phyloP scores from a whole-genome alignment of 208 protist species.

The Acanthamoeba polyphaga region DNA sequence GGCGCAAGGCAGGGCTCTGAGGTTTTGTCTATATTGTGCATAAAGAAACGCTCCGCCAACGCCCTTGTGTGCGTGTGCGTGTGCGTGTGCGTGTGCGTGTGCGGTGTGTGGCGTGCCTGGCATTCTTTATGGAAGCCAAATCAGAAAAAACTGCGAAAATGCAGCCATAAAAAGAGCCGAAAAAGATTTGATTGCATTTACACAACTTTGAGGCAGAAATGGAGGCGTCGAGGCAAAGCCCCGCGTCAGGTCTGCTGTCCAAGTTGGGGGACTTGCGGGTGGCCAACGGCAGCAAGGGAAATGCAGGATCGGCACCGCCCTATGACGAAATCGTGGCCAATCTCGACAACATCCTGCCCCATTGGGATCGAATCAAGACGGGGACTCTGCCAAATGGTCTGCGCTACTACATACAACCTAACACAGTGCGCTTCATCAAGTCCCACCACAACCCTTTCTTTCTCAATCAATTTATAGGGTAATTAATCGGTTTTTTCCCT shows the following conservation, averaged over 20 bases:
- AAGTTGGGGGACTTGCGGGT: conserved; percentile 23
- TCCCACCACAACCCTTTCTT: not conserved
- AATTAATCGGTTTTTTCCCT: not conserved
- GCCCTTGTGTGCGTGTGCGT: not conserved
- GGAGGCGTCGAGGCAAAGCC: not conserved
- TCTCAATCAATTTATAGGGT: not conserved
- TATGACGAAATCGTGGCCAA: conserved; percentile 30
- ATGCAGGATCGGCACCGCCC: not conserved
- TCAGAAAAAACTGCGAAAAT: not conserved
- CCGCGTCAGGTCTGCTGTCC: not conserved
- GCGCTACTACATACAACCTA: conserved; percentile 65
- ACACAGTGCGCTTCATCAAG: not conserved
- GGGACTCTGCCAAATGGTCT: conserved; percentile 46
- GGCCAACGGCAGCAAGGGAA: not conserved
- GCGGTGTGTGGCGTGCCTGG: not conserved
- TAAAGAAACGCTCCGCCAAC: not conserved
- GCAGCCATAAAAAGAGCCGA: not conserved
- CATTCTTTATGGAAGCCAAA: not conserved
- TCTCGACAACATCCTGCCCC: conserved; percentile 13
- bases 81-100: not conserved
- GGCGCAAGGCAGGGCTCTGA: not conserved
- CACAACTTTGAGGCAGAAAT: not conserved
- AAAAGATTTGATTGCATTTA: not conserved
- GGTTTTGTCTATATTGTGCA: not conserved
- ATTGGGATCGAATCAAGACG: conserved; percentile 29